A percentile compares a stretch with the other conserved stretches of the same genome.
Evolutionary conservation across 176 grass and related monocot genomes (phyloP).

Genomic region (Carex pumila): DNA sequence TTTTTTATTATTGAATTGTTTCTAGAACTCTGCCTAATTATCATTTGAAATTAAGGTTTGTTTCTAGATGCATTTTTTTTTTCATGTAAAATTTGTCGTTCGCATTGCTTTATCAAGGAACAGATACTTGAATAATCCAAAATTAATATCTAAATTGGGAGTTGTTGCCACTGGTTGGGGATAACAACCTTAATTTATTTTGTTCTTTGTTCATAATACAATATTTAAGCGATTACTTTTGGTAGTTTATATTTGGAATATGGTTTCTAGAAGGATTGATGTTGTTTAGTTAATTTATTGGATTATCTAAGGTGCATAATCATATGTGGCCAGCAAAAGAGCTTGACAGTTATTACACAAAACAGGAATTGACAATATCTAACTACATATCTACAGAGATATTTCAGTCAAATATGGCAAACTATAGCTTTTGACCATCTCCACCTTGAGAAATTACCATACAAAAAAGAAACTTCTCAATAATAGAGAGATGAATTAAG

Average conservation of each 20-base stretch:
- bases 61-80: background rate
- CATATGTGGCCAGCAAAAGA: background rate
- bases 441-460: background rate
- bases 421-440: background rate
- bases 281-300: background rate
- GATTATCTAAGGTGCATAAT: background rate
- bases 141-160: background rate
- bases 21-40: background rate
- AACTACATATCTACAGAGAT: background rate
- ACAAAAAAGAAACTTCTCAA: background rate
- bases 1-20: background rate
- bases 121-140: background rate
- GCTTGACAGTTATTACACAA: background rate
- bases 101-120: background rate
- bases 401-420: background rate
- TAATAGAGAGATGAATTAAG: conserved; percentile 9
- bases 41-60: background rate
- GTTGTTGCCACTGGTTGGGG: too few relatives aligned
- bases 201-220: background rate
- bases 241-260: background rate
- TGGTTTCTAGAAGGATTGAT: background rate
- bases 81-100: background rate
- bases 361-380: background rate
- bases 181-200: background rate
- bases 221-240: background rate